Conservation (phyloP, 805 yeast genomes). For the Millerozyma miso region DNA sequence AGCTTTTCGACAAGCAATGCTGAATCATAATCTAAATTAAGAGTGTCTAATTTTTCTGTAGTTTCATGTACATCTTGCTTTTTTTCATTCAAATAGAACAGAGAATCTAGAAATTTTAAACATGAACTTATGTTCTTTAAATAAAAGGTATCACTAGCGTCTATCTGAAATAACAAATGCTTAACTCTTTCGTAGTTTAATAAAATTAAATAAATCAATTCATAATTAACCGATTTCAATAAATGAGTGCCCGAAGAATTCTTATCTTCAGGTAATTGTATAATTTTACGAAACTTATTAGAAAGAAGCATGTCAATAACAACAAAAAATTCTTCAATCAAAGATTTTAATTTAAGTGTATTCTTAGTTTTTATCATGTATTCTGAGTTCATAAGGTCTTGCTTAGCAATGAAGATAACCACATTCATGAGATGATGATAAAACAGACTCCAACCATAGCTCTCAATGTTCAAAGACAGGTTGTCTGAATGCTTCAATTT, state of each 20-base stretch:
- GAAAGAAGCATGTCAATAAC: conserved; percentile 16
- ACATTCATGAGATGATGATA: conserved; percentile 25
- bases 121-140: conserved; percentile 13
- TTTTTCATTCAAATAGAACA: conserved; percentile 16
- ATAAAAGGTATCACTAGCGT: conserved; percentile 1
- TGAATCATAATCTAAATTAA: conserved; percentile 25
- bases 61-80: conserved; percentile 3
- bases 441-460: conserved; percentile 35
- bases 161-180: conserved; percentile 4
- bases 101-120: conserved; percentile 12
- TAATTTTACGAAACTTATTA: conserved; percentile 13
- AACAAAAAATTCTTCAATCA: conserved; percentile 22
- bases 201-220: conserved; percentile 26
- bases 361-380: conserved; percentile 10
- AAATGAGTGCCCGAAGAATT: conserved; percentile 15
- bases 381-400: conserved; percentile 13
- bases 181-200: conserved; percentile 19
- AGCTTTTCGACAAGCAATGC: conserved; percentile 18
- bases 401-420: conserved; percentile 25
- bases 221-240: conserved; percentile 23
- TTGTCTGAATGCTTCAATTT: conserved; percentile 13
- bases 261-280: conserved; percentile 11
- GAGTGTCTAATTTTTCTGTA: conserved; percentile 15
- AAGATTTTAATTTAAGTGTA: conserved; percentile 10
- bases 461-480: conserved; percentile 12